These are phyloP conservation scores for Tubosaeta sp. DNA, from an alignment of 768 basidiomycete genomes.

Conservation along the genomic window DNA sequence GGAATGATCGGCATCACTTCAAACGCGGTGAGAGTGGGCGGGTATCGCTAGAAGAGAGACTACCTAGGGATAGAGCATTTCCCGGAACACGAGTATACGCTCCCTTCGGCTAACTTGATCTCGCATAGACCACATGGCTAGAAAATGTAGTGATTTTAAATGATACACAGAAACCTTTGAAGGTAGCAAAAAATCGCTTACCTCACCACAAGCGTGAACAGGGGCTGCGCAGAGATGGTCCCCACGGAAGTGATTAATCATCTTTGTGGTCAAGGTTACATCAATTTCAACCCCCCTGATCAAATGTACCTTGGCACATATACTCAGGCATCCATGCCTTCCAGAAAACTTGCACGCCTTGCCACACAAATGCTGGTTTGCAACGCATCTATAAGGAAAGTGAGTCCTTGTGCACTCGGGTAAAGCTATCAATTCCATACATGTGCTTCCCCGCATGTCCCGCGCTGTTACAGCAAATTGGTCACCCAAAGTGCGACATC, in stretches of 20 bases:
- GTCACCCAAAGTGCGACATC: background rate
- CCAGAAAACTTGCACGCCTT: constrained; percentile 41
- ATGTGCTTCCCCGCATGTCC: constrained; percentile 38
- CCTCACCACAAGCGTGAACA: constrained; percentile 52
- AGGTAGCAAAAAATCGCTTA: constrained; percentile 9
- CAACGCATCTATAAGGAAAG: constrained; percentile 41
- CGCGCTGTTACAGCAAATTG: constrained; percentile 34
- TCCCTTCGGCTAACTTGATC: constrained; percentile 27
- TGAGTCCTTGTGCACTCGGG: background rate
- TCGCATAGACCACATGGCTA: constrained; percentile 42
- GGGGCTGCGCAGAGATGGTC: constrained; percentile 52
- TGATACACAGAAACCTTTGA: background rate
- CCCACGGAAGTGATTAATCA: constrained; percentile 43
- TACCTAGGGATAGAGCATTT: constrained; percentile 43
- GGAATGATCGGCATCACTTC: constrained; percentile 43
- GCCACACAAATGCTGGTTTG: constrained; percentile 18
- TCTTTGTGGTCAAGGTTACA: constrained; percentile 24
- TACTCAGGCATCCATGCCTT: constrained; percentile 46
- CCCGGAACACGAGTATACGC: constrained; percentile 38
- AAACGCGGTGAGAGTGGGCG: background rate
- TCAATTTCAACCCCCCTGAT: background rate
- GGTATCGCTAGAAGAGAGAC: background rate
- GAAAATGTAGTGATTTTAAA: background rate
- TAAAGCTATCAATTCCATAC: constrained; percentile 6
- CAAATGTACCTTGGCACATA: constrained; percentile 41